Conservation (phyloP, 2,329 filamentous ascomycete species). For the Talaromyces sp. region DNA sequence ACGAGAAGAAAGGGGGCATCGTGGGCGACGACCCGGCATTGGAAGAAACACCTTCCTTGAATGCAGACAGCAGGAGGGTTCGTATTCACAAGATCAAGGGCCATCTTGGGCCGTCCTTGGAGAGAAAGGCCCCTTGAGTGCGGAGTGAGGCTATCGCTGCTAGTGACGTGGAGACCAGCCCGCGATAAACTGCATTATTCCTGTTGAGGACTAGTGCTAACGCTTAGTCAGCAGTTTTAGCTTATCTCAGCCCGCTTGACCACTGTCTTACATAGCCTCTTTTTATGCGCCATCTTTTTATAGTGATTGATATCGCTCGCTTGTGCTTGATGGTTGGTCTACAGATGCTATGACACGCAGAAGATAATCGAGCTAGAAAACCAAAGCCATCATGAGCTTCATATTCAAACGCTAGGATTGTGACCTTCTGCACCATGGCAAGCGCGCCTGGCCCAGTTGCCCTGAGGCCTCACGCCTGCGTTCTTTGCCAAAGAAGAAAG, state of each 20-base stretch:
- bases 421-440: background rate
- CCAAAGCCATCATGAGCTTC: background rate
- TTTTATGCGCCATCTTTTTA: background rate
- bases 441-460: background rate
- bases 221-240: background rate
- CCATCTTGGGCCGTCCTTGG: background rate
- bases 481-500: slow-evolving; percentile 13
- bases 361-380: background rate
- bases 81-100: background rate
- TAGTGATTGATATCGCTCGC: background rate
- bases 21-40: slow-evolving; percentile 19
- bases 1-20: slow-evolving; percentile 31
- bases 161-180: background rate
- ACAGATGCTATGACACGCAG: background rate
- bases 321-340: background rate
- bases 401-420: background rate
- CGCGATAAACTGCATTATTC: background rate
- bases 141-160: background rate
- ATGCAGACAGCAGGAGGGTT: background rate
- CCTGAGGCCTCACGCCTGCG: slow-evolving; percentile 9
- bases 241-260: background rate
- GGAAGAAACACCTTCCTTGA: background rate
- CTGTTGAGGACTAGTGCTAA: background rate
- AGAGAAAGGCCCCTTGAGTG: background rate
- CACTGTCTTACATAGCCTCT: background rate